These are phyloP conservation scores for Aphanomyces cochlioides DNA, from an alignment of 352 stramenopile species.

Conservation along the genomic window DNA sequence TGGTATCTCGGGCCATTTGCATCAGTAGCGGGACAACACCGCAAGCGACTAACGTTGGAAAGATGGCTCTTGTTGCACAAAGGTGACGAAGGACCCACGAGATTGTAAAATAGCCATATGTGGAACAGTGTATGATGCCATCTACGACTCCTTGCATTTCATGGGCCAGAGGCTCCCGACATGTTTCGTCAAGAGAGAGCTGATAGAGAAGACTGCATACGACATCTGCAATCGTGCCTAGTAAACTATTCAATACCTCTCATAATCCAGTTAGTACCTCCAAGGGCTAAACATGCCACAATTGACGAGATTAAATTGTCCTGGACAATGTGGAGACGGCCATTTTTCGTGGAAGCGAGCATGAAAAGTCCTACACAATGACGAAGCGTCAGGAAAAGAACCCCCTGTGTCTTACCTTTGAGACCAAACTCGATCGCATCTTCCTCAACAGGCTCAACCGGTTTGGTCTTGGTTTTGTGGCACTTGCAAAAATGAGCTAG, in stretches of 20 bases:
- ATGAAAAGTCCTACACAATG: conserved; percentile 14
- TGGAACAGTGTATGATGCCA: conserved; percentile 8
- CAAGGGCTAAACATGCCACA: conserved; percentile 1
- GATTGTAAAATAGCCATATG: conserved; percentile 36
- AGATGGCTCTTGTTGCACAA: conserved; percentile 65
- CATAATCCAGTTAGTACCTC: neutral
- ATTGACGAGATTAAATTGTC: conserved; percentile 17
- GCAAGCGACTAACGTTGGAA: conserved; percentile 67
- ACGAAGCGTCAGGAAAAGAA: neutral
- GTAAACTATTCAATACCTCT: neutral
- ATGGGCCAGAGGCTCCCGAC: conserved; percentile 12
- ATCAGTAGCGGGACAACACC: conserved; percentile 51
- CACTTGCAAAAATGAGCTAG: conserved; percentile 12
- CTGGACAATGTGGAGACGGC: conserved; percentile 22
- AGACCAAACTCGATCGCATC: conserved; percentile 20
- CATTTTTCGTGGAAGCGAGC: conserved; percentile 9
- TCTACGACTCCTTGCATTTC: conserved; percentile 10
- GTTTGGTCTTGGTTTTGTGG: conserved; percentile 2
- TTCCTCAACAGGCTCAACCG: neutral
- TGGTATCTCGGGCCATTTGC: conserved; percentile 48
- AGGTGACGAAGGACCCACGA: conserved; percentile 72
- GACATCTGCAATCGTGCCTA: conserved; percentile 3
- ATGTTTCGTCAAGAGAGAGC: conserved; percentile 18
- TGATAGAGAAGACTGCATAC: conserved; percentile 22
- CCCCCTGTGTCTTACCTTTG: neutral